Evolutionary conservation across 345 rosid genomes (phyloP), one percentile per base, ranked within the genome.

Genomic region (Cardamine occulta): DNA sequence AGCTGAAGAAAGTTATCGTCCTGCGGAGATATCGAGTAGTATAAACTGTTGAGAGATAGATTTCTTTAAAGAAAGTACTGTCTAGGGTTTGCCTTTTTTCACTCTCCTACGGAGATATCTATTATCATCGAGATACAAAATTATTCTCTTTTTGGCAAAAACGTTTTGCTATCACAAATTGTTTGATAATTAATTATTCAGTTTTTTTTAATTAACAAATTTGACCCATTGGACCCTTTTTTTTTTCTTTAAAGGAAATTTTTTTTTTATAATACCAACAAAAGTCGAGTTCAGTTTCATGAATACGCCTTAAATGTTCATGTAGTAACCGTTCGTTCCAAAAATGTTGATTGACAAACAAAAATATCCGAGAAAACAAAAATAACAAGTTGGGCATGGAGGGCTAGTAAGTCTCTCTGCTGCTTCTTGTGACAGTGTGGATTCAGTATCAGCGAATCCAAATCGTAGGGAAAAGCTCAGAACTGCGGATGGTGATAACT

Each of bases 401-500:
- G 39, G 12, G 13, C 42, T 37, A 0, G 42, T 37, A 37, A 79
- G 74, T 56, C 75, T 89, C 47, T 73, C 85, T 54, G 75, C 78
- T 74, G 23, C 23, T 21, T 21, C 23, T 21, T 21, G 23, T 21
- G 23, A 21, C 23, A 21, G 23, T 21, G 1, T 21, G 23, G 23
- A 21, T 21, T 21, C 23, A 21, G 23, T 21, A 21, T 21, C 23
- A 21, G 23, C 23, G 23, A 21, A 21, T 24, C 28, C 31, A 28
- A 19, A 78, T 34, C 44, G 29, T 14, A 73, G 10, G 13, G 80
- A 75, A 55, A 79, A 73, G 45, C 52, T 58, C 65, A 37, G 31
- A 55, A 64, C 40, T 56, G 74, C 5, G 12, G 71, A 74, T 72
- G 66, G 32, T 53, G 77, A 48, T 66, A 72, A 39, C 47, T 10